Evolutionary conservation across 1,139 yeast genomes (phyloP).

Genomic region (Pichia norvegensis): DNA sequence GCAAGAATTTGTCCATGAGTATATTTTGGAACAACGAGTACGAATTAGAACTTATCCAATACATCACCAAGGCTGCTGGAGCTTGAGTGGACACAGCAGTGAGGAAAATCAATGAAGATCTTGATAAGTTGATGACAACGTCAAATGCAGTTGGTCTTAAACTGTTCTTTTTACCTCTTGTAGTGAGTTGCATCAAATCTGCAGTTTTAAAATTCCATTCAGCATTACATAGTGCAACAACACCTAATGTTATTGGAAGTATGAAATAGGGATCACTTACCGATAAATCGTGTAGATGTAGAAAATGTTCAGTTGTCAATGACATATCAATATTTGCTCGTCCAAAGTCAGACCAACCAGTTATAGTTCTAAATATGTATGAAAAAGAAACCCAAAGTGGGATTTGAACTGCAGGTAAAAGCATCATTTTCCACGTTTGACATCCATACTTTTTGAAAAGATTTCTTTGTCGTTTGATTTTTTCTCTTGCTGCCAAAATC

Average conservation of each 20-base stretch:
- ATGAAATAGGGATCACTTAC: constrained; percentile 54
- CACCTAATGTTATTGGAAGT: constrained; percentile 65
- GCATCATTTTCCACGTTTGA: constrained; percentile 71
- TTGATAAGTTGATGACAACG: constrained; percentile 53
- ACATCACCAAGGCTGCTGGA: constrained; percentile 68
- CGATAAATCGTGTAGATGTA: constrained; percentile 54
- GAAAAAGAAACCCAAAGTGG: constrained; percentile 87
- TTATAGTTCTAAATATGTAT: constrained; percentile 62
- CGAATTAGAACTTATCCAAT: constrained; percentile 80
- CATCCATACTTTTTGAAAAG: constrained; percentile 61
- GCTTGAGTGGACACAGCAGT: constrained; percentile 85
- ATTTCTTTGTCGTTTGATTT: constrained; percentile 61
- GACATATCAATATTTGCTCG: constrained; percentile 45
- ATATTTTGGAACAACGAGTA: constrained; percentile 72
- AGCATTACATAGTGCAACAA: constrained; percentile 62
- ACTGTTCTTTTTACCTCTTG: constrained; percentile 24
- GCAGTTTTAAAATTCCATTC: constrained; percentile 69
- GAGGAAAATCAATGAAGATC: constrained; percentile 69
- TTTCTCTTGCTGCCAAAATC: constrained; percentile 67
- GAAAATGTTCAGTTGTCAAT: constrained; percentile 46
- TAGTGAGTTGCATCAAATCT: constrained; percentile 36
- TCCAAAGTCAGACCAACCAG: constrained; percentile 59
- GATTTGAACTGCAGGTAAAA: constrained; percentile 69
- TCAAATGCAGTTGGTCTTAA: constrained; percentile 55
- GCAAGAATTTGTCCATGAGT: constrained; percentile 59